phyloP scores from a whole-genome alignment of 768 basidiomycete genomes.

The Amanita thiersii region DNA sequence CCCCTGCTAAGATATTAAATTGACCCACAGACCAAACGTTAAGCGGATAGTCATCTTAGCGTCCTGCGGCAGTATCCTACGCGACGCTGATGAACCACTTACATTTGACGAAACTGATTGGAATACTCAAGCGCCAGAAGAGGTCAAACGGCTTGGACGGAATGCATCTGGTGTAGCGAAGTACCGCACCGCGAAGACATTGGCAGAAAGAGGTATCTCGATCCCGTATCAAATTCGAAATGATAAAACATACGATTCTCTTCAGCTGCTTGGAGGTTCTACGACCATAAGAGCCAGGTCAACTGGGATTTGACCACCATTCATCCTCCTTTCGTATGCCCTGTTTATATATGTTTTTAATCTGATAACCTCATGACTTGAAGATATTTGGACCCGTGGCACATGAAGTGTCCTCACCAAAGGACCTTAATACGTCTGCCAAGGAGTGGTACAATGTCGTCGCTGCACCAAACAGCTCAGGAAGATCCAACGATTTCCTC shows the following conservation, averaged over 20 bases:
- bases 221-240: too few species aligned
- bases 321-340: conserved; percentile 44
- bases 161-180: conserved; percentile 29
- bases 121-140: conserved; percentile 42
- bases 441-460: conserved; percentile 20
- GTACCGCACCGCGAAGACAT: conserved; percentile 58
- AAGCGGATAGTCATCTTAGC: conserved; percentile 67
- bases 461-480: conserved; percentile 13
- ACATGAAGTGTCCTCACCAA: conserved; percentile 26
- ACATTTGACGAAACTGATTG: conserved; percentile 48
- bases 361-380: too few species aligned
- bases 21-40: conserved; percentile 22
- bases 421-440: conserved; percentile 32
- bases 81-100: conserved; percentile 15
- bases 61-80: conserved; percentile 44
- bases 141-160: conserved; percentile 40
- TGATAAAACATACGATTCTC: too few species aligned
- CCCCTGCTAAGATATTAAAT: not conserved
- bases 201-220: conserved; percentile 49
- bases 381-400: too few species aligned
- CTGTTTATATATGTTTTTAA: conserved; percentile 6
- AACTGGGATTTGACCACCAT: conserved; percentile 45
- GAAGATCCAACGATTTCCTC: conserved; percentile 15
- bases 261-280: conserved; percentile 35
- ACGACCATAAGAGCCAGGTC: conserved; percentile 32